Percentiles rank a stretch among this genome's conserved stretches.
Conservation (phyloP, 805 yeast genomes). For the Monosporozyma yasuniensis region DNA sequence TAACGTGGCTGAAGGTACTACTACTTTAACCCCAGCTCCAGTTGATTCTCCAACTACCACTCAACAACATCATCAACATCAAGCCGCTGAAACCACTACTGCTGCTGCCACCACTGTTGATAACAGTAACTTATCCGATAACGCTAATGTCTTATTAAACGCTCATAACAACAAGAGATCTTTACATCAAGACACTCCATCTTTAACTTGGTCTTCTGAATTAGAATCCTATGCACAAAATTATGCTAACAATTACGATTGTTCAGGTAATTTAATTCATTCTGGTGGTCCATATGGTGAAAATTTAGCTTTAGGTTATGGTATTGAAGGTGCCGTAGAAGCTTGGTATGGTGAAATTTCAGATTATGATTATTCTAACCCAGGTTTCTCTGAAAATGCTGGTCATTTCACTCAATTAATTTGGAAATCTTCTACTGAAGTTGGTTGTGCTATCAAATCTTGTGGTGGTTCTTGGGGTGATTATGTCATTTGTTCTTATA, state of each 20-base stretch:
- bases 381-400: conserved; percentile 27
- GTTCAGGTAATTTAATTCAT: conserved; percentile 53
- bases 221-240: conserved; percentile 40
- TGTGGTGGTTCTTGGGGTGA: conserved; percentile 13
- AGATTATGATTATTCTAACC: conserved; percentile 38
- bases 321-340: conserved; percentile 42
- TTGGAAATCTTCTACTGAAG: conserved; percentile 50
- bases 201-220: conserved; percentile 41
- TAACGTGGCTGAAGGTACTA: background rate
- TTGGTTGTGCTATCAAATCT: conserved; percentile 47
- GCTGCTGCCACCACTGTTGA: conserved; percentile 5
- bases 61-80: no score
- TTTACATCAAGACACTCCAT: conserved; percentile 26
- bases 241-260: conserved; percentile 41
- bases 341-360: conserved; percentile 66
- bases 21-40: background rate
- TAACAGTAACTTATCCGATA: conserved; percentile 12
- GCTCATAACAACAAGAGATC: conserved; percentile 48
- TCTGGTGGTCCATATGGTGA: conserved; percentile 57
- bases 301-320: conserved; percentile 54
- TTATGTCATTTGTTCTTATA: conserved; percentile 65
- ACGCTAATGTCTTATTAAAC: conserved; percentile 37
- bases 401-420: conserved; percentile 73
- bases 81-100: conserved; percentile 5
- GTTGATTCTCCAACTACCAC: conserved; percentile 4